These are phyloP conservation scores for Endotrypanum monterogeii DNA, from an alignment of 208 protist species.

Conservation along the genomic window DNA sequence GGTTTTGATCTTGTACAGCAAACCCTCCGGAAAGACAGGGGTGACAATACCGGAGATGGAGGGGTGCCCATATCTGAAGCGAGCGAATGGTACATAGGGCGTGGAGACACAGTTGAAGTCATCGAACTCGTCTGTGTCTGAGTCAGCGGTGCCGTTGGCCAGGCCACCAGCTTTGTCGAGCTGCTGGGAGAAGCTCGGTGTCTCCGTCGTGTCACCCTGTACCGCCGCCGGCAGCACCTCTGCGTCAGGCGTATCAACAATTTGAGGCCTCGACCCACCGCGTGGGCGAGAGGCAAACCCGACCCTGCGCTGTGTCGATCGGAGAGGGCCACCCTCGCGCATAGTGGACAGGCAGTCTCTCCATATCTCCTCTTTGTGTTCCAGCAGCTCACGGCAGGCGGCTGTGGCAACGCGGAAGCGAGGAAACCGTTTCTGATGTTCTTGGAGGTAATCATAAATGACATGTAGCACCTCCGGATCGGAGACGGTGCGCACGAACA, in stretches of 20 bases:
- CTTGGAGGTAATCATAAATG: conserved; percentile 41
- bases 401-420: conserved; percentile 13
- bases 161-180: not conserved
- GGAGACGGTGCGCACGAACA: conserved; percentile 38
- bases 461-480: conserved; percentile 53
- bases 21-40: conserved; percentile 40
- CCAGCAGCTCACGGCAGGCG: conserved; percentile 35
- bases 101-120: conserved; percentile 40
- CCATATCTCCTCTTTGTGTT: conserved; percentile 32
- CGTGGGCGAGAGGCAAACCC: not conserved
- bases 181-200: conserved; percentile 2
- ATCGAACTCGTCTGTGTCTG: conserved; percentile 55
- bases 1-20: conserved; percentile 59
- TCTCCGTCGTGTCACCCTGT: conserved; percentile 1
- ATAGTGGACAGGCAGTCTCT: not conserved
- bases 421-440: conserved; percentile 14
- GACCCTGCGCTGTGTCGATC: not conserved
- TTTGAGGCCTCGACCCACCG: not conserved
- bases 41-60: conserved; percentile 33
- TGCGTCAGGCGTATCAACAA: not conserved
- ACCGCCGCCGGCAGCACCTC: not conserved
- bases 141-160: conserved; percentile 11
- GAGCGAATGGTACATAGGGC: conserved; percentile 29
- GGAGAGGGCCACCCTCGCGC: not conserved
- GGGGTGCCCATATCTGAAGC: conserved; percentile 42